Conservation (phyloP, 2,329 filamentous ascomycete species). For the Fusarium napiforme region DNA sequence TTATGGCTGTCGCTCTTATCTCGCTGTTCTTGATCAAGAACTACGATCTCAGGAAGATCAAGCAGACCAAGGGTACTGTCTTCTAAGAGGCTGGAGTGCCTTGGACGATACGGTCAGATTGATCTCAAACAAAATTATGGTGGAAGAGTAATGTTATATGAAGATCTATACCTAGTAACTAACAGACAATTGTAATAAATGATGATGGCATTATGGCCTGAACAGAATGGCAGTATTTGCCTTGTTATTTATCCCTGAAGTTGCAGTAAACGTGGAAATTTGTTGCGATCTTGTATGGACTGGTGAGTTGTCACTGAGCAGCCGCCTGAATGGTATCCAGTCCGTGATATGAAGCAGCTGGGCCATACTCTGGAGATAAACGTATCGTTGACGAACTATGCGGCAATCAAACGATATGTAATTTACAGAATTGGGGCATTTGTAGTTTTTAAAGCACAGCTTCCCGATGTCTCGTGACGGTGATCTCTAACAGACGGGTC, state of each 20-base stretch:
- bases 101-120: background rate
- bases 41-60: constrained; percentile 59
- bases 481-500: background rate
- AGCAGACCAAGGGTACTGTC: constrained; percentile 63
- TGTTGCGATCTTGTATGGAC: no score
- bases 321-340: background rate
- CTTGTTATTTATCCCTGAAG: background rate
- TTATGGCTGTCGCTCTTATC: constrained; percentile 49
- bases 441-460: background rate
- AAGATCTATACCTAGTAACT: background rate
- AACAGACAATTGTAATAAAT: constrained; percentile 9
- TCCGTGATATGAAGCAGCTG: no score
- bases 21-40: constrained; percentile 60
- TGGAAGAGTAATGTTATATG: constrained; percentile 8
- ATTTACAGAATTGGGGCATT: background rate
- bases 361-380: no score
- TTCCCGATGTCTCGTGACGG: background rate
- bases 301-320: background rate
- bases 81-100: constrained; percentile 50
- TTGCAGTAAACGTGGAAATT: background rate
- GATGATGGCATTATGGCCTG: background rate
- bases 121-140: constrained; percentile 5
- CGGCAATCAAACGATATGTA: accelerated
- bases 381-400: background rate
- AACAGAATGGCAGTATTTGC: background rate